Evolutionary conservation across 176 grass and related monocot species (phyloP), one percentile per base, ranked within the genome.

Genomic region (Thinopyrum elongatum): DNA sequence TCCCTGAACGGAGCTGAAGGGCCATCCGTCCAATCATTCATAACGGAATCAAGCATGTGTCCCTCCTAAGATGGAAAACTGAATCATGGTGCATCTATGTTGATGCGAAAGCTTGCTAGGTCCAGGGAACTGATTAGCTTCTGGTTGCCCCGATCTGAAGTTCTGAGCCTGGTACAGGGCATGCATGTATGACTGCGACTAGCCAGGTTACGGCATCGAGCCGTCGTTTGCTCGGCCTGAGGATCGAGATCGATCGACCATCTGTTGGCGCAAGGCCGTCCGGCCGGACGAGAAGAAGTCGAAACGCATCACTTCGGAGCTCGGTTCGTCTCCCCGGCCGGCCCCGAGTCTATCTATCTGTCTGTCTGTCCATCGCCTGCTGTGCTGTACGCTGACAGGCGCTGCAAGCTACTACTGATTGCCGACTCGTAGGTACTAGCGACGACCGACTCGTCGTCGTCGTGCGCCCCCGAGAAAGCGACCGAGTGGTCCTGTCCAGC

Each of bases 391-490:
- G 3, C 58, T 42, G 77, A 44, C 39, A 41, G 34, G 14, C 1
- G 2, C 1, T 26, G 10, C 0, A 21, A 6, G 23, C 6, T 6
- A 42, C 36, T 16, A 10, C 7, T 28, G 77, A 29, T 80, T 44
- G 78, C 78, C 78, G 60, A 65, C 59, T 44, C 19, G 78, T 46
- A 21, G 62, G 26, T 65, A 35, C 26, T 65, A 68, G 36, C 79
- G 62, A 49, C 79, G 62, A 66, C 26, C 3, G 27, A n/a, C 10
- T 49, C 21, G 62, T 21, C 44, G 62, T 21, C 44, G 47, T 11
- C 35, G 35, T 36, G 34, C 59, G 19, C 13, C 6, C 19, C 39
- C 15, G 22, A 79, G 57, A 79, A 38, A 79, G 58, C 23, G 77
- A 74, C n/a, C 36, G 70, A 28, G 59, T 12, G 77, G 77, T 19